Conservation (phyloP, 2,329 filamentous ascomycete genomes). For the Fusarium xylarioides region DNA sequence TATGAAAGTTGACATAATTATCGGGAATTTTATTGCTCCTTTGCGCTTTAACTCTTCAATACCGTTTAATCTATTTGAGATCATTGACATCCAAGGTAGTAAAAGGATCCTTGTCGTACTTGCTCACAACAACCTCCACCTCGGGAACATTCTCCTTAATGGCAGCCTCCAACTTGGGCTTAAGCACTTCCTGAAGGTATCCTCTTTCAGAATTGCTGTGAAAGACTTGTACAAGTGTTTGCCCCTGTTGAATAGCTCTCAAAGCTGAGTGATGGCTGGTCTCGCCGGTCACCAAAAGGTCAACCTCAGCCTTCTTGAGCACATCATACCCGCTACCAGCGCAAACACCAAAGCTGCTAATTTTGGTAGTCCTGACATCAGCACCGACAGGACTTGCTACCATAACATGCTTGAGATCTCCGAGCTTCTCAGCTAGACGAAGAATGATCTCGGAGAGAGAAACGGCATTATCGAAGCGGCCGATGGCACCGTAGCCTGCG, state of each 20-base stretch:
- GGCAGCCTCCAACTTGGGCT: constrained; percentile 67
- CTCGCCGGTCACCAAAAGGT: constrained; percentile 90
- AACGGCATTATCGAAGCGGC: constrained; percentile 53
- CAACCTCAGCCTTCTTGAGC: constrained; percentile 74
- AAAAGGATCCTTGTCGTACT: constrained; percentile 87
- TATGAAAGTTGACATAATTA: neutral
- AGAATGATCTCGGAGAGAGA: constrained; percentile 56
- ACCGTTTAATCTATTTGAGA: constrained; percentile 40
- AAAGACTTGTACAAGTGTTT: constrained; percentile 84
- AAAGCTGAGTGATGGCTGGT: constrained; percentile 93
- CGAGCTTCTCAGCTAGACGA: constrained; percentile 71
- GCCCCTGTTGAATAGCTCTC: constrained; percentile 83
- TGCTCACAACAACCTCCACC: constrained; percentile 77
- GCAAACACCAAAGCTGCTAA: constrained; percentile 82
- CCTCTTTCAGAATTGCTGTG: constrained; percentile 93
- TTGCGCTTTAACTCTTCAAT: neutral
- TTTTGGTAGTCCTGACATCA: constrained; percentile 50
- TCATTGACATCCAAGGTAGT: constrained; percentile 70
- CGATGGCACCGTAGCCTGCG: constrained; percentile 63
- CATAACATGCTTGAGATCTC: constrained; percentile 67
- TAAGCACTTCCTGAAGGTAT: constrained; percentile 78
- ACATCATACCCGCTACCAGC: constrained; percentile 87
- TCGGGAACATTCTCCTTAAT: constrained; percentile 61
- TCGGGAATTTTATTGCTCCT: too few species aligned
- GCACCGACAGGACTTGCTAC: constrained; percentile 62